Evolutionary conservation across 2,329 filamentous ascomycete genomes (phyloP), one percentile per base, ranked within the genome.

Genomic region (Gaeumannomyces sp.): DNA sequence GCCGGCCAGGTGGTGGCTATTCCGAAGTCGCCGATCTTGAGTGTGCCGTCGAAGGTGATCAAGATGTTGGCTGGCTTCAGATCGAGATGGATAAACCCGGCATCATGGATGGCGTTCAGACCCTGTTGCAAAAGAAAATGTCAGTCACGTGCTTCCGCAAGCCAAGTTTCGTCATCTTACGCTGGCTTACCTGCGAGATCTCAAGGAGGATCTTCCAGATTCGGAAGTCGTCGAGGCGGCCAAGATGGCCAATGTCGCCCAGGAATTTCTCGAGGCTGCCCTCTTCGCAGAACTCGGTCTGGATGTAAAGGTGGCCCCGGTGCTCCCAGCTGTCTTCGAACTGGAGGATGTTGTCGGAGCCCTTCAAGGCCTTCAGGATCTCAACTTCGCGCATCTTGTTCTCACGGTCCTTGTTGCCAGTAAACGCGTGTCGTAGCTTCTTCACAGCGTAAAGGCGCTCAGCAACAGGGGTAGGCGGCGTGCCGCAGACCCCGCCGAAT

Each of bases 141-240:
- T 53, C n/a, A 50, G 31, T 45, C 29, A 28, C n/a, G 10, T 33
- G 8, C 19, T 25, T 14, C 3, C n/a, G 14, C 10, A 35, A 50
- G 14, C 35, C 35, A 38, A 7, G 13, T 14, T 14, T 10, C 58
- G 45, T 53, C 11, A n/a, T 14, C 50, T 16, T 53, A 27, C 27
- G 31, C 56, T 2, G 60, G 81, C 89, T 78, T 85, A 95, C 92
- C 81, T 90, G 80, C 71, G 89, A 85, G 66, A 97, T 78, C 75
- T 99, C 95, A 58, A 97, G 85, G 71, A 98, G 80, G 65, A 98
- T 94, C 80, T 99, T 99, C 92, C 95, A 99, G 76, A 98, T 97
- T 67, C 95, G 87, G 78, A 99, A 99, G 75, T 98, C 95, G 76
- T 99, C 95, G 69, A 99, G 79, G 70, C 94, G 86, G 60, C 92